A percentile compares a stretch with the other conserved stretches of the same genome.
These are phyloP conservation scores for Rhizophagus clarus DNA, from an alignment of 192 early-diverging fungal species.

Conservation along the genomic window DNA sequence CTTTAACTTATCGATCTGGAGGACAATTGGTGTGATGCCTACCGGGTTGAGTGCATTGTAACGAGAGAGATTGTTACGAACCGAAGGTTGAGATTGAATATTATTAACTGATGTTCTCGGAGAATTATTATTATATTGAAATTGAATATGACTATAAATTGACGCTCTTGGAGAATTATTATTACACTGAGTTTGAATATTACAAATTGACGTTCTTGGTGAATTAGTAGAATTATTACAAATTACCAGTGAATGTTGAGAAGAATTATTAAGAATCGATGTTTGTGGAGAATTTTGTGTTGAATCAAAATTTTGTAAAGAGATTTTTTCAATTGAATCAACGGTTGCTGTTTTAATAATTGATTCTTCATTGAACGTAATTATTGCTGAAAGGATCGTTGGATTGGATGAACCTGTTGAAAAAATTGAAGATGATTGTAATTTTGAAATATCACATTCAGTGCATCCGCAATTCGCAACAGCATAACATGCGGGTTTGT, in stretches of 20 bases:
- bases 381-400: background rate
- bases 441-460: background rate
- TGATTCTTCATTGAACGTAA: too few relatives aligned
- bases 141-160: background rate
- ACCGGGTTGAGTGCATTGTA: background rate
- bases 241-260: too few relatives aligned
- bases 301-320: too few relatives aligned
- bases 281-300: too few relatives aligned
- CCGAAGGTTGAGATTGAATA: background rate
- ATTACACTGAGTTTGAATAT: background rate
- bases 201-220: background rate
- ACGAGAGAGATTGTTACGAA: background rate
- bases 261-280: too few relatives aligned
- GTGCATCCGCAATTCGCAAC: background rate
- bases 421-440: background rate
- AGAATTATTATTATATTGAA: background rate
- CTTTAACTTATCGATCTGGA: background rate
- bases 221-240: too few relatives aligned
- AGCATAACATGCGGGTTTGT: background rate
- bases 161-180: background rate
- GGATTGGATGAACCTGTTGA: background rate
- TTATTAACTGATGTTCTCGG: background rate
- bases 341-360: too few relatives aligned
- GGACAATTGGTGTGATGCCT: background rate
- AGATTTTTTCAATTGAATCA: too few relatives aligned